Conservation (phyloP, 331 rosid genomes). For the Spiraea crenata region DNA sequence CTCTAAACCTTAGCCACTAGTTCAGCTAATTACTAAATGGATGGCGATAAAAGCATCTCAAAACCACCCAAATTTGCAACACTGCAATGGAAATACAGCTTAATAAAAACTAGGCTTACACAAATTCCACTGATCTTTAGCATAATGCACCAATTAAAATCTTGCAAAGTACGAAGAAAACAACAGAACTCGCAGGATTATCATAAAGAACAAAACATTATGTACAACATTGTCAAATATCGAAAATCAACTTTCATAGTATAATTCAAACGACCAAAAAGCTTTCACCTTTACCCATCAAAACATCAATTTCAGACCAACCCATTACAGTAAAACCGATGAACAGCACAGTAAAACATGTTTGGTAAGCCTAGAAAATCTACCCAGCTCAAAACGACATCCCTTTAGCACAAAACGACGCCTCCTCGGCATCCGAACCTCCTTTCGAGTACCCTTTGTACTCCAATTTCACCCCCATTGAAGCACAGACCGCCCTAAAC, state of each 20-base stretch:
- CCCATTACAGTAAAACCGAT: not conserved
- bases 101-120: too few species aligned
- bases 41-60: not conserved
- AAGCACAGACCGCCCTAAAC: constrained; percentile 60
- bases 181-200: not conserved
- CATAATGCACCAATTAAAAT: not conserved
- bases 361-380: too few species aligned
- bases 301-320: not conserved
- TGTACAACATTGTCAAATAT: not conserved
- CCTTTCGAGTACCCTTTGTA: constrained; percentile 56
- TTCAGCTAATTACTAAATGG: not conserved
- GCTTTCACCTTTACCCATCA: not conserved
- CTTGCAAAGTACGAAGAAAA: not conserved
- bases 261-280: not conserved
- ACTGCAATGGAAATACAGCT: not conserved
- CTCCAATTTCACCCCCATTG: constrained; percentile 54
- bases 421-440: constrained; percentile 34
- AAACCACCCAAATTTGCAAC: not conserved
- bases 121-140: not conserved
- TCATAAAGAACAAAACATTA: not conserved
- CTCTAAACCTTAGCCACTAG: constrained; percentile 20
- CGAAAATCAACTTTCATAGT: not conserved
- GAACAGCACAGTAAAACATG: too few species aligned
- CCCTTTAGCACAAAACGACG: constrained; percentile 38
- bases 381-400: not conserved